A percentile compares a stretch with the other conserved stretches of the same genome.
These are phyloP conservation scores for Zopfia rhizophila DNA, from an alignment of 2,329 filamentous ascomycete genomes.

Conservation along the genomic window DNA sequence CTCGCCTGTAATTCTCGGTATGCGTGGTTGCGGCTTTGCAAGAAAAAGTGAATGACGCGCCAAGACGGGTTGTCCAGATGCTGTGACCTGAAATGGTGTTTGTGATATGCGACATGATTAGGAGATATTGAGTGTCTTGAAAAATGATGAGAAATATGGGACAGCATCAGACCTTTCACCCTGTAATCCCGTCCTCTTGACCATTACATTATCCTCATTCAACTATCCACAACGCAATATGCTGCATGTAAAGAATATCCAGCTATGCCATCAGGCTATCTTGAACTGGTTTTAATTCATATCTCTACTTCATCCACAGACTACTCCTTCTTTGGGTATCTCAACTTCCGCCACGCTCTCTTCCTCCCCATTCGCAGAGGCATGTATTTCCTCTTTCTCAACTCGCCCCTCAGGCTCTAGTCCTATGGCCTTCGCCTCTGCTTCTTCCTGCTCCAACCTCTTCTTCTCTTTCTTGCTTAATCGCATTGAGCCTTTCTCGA, in stretches of 20 bases:
- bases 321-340: slow-evolving; percentile 57
- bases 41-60: no score
- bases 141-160: no score
- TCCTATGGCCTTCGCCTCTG: slow-evolving; percentile 31
- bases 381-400: slow-evolving; percentile 69
- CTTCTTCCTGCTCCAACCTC: slow-evolving; percentile 54
- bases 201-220: neutral
- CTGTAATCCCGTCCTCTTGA: neutral
- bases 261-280: no score
- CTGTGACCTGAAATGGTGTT: no score
- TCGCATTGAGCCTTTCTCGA: slow-evolving; percentile 81
- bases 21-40: no score
- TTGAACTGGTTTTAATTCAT: no score
- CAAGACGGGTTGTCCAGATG: no score
- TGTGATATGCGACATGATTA: no score
- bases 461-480: slow-evolving; percentile 73
- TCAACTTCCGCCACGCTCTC: slow-evolving; percentile 44
- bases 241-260: neutral
- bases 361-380: slow-evolving; percentile 62
- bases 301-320: slow-evolving; percentile 55
- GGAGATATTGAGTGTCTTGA: no score
- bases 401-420: slow-evolving; percentile 39
- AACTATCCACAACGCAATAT: neutral
- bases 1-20: no score
- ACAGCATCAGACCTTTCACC: neutral